phyloP scores from a whole-genome alignment of 495 filamentous ascomycete genomes.

The Penicillium tannophilum region DNA sequence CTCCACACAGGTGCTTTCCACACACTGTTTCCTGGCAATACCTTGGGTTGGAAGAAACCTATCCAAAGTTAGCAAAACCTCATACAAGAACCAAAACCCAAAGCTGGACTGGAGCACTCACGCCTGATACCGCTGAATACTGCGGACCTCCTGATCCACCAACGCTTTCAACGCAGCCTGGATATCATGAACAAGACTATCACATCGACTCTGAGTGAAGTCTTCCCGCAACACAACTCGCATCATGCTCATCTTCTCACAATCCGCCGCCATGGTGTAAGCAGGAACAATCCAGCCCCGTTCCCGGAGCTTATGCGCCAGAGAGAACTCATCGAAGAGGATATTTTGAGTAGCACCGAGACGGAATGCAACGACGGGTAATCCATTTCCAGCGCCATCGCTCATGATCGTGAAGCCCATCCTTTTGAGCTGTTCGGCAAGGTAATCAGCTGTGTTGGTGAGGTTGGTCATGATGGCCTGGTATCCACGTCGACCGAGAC shows the following conservation, averaged over 20 bases:
- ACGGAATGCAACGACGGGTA: conserved; percentile 86
- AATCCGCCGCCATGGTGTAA: conserved; percentile 91
- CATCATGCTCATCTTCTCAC: conserved; percentile 77
- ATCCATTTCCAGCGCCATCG: conserved; percentile 67
- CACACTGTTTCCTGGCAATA: not conserved
- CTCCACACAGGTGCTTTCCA: not conserved
- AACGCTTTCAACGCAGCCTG: conserved; percentile 68
- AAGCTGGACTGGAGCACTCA: conserved; percentile 35
- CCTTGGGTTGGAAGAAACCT: not conserved
- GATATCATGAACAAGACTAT: conserved; percentile 71
- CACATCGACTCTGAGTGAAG: conserved; percentile 75
- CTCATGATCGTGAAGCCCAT: conserved; percentile 86
- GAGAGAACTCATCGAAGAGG: conserved; percentile 78
- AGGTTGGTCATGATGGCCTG: conserved; percentile 84
- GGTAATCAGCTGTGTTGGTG: conserved; percentile 79
- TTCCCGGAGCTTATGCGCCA: conserved; percentile 79
- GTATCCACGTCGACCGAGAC: conserved; percentile 87
- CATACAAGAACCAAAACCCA: not conserved
- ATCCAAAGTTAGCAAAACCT: not conserved
- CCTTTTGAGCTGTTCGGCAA: conserved; percentile 66
- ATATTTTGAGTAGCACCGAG: conserved; percentile 59
- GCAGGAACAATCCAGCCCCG: conserved; percentile 93
- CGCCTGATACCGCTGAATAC: conserved; percentile 63
- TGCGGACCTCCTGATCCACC: conserved; percentile 69
- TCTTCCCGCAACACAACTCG: conserved; percentile 88